Evolutionary conservation across 352 stramenopile genomes (phyloP).

Genomic region (Phytophthora cryptogea): DNA sequence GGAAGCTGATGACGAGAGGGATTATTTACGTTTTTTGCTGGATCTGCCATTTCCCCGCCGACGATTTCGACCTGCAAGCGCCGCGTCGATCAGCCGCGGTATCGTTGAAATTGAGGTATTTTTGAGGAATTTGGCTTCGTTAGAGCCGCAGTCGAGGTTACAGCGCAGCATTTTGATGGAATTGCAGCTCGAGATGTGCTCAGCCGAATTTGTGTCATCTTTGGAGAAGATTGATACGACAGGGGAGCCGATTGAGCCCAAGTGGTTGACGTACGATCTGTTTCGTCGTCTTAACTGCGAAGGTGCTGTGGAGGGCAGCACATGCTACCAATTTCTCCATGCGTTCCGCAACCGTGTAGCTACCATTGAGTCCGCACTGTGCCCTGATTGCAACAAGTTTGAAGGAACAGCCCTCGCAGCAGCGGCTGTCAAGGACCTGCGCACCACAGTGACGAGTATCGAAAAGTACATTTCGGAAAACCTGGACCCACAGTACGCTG

Average conservation of each 20-base stretch:
- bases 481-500: constrained; percentile 65
- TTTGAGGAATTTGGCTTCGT: constrained; percentile 65
- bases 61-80: constrained; percentile 53
- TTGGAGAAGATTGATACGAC: constrained; percentile 78
- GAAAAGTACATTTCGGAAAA: constrained; percentile 79
- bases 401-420: constrained; percentile 55
- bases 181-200: constrained; percentile 77
- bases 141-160: constrained; percentile 62
- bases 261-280: constrained; percentile 80
- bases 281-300: constrained; percentile 74
- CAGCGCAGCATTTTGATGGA: constrained; percentile 67
- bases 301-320: constrained; percentile 66
- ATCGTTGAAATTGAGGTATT: constrained; percentile 76
- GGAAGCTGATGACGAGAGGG: constrained; percentile 42
- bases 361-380: constrained; percentile 67
- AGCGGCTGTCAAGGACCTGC: constrained; percentile 66
- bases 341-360: constrained; percentile 75
- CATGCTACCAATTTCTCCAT: constrained; percentile 77
- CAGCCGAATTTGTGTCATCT: constrained; percentile 72
- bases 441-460: constrained; percentile 71
- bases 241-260: constrained; percentile 65
- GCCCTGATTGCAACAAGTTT: constrained; percentile 55
- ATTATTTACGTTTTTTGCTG: constrained; percentile 74
- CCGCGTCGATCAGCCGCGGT: constrained; percentile 49
- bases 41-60: constrained; percentile 75